These are phyloP conservation scores for Monilinia fructigena DNA, from an alignment of 2,329 filamentous ascomycete species.

Conservation along the genomic window DNA sequence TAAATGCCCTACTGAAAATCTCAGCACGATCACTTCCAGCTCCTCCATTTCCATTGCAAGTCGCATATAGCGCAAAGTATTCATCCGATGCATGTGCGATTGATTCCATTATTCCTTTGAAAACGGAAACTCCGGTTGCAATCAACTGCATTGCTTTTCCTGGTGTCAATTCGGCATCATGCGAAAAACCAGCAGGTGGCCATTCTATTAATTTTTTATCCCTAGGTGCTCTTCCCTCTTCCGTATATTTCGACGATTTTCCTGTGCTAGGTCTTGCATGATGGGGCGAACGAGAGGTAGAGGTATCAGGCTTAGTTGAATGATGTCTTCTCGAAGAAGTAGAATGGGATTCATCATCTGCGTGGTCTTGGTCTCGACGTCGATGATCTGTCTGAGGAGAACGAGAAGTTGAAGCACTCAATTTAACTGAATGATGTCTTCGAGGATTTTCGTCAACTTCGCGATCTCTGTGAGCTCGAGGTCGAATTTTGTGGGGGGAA, in stretches of 20 bases:
- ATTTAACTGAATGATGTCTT: constrained; percentile 13
- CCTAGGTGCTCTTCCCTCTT: constrained; percentile 8
- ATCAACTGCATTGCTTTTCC: constrained; percentile 58
- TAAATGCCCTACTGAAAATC: constrained; percentile 27
- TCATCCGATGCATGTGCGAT: constrained; percentile 54
- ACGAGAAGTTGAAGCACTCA: constrained; percentile 11
- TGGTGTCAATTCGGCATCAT: constrained; percentile 51
- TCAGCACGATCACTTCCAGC: constrained; percentile 32
- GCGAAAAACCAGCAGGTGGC: constrained; percentile 55
- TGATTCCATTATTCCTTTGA: constrained; percentile 53
- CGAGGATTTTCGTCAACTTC: constrained; percentile 15
- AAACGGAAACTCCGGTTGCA: constrained; percentile 55
- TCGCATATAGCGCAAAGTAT: constrained; percentile 57
- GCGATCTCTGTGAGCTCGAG: constrained; percentile 1
- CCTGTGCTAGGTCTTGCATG: constrained; percentile 17
- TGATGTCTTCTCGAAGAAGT: constrained; percentile 15
- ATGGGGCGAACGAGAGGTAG: constrained; percentile 14
- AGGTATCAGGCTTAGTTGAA: neutral
- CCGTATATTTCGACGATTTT: constrained; percentile 17
- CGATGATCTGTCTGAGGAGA: constrained; percentile 16
- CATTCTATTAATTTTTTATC: constrained; percentile 48
- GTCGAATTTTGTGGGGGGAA: neutral
- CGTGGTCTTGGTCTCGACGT: neutral
- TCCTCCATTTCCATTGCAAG: constrained; percentile 47
- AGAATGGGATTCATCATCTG: constrained; percentile 13